These are phyloP conservation scores for Trypanosoma cruzi DNA, from an alignment of 208 protist genomes.

Conservation along the genomic window DNA sequence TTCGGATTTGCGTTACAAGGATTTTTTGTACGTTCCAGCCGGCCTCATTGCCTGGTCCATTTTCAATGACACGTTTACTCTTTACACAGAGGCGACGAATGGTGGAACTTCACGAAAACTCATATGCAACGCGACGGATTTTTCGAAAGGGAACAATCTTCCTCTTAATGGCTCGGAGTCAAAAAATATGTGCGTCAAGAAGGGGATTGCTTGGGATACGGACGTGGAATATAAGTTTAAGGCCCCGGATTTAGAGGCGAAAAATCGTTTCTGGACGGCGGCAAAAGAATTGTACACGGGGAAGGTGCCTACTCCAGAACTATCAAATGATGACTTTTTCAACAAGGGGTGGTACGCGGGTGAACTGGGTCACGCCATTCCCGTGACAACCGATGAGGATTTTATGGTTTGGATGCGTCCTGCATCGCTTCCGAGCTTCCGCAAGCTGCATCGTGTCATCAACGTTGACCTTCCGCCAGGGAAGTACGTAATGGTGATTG, in stretches of 20 bases:
- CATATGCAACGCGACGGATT: constrained; percentile 84
- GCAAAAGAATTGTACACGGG: constrained; percentile 38
- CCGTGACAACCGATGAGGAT: constrained; percentile 94
- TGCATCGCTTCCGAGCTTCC: constrained; percentile 96
- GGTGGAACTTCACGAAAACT: constrained; percentile 21
- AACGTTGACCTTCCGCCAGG: constrained; percentile 78
- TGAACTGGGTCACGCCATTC: constrained; percentile 83
- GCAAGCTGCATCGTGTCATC: constrained; percentile 97
- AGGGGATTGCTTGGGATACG: constrained; percentile 94
- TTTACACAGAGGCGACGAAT: constrained; percentile 31
- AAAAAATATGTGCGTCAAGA: constrained; percentile 72
- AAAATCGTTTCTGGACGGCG: constrained; percentile 57
- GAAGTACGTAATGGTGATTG: constrained; percentile 89
- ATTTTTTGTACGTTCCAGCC: constrained; percentile 94
- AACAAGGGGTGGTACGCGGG: constrained; percentile 88
- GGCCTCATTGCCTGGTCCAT: constrained; percentile 97
- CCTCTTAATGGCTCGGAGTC: constrained; percentile 36
- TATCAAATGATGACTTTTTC: constrained; percentile 71
- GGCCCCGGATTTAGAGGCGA: constrained; percentile 35
- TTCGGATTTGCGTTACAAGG: constrained; percentile 32
- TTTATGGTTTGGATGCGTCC: constrained; percentile 99
- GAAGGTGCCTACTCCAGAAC: constrained; percentile 29
- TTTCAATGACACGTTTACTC: constrained; percentile 97
- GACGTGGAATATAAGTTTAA: constrained; percentile 92
- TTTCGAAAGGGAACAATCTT: constrained; percentile 64